Base-by-base conservation (phyloP, 2,329 filamentous ascomycete genomes). In the Verticillium dahliae region DNA sequence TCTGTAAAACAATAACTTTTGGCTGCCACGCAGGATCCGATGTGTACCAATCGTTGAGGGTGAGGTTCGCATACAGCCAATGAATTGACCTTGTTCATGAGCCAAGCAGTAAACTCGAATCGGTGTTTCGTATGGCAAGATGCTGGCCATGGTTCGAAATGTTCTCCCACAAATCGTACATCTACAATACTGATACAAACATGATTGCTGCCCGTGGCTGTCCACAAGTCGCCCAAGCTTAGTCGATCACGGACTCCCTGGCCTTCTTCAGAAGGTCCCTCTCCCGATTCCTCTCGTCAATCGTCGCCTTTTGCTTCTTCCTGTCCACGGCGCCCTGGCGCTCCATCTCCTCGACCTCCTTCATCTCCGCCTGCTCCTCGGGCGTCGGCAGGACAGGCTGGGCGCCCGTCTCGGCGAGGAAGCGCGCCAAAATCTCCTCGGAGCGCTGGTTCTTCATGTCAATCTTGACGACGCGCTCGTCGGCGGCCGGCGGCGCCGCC, bases 371-470 rank as follows among this genome's bases (percentile, higher is more conserved):
- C 62, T 79, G 69, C 67, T 93, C 89, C 69, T 87, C 81, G 2
- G 77, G 73, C 1, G 83, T 87, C 2, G 87, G 79, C 63, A 80
- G 69, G 1, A 92, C 71, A 31, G 76, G 71, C 33, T 77, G 73
- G 10, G 88, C 90, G 22, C 83, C 82, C 22, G 88, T 90, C 72
- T 86, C 79, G 62, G 77, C 75, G 45, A 92, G 71, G 60, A 93
- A 80, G 62, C 84, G 80, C 57, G 80, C 74, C 18, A 92, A 76
- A 63, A 93, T 92, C 39, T 85, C 78, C 3, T 80, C 76, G 54
- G 85, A 86, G 62, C 79, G 78, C 67, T 83, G 80, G 69, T 83
- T 73, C 71, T 86, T 87, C 82, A 92, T 89, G 66, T 88, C 81
- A 67, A 89, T 82, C 56, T 78, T 77, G 50, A 85, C 74, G 10